Conservation (phyloP, 1,284 basidiomycete genomes). For the Pseudozyma pruni region DNA sequence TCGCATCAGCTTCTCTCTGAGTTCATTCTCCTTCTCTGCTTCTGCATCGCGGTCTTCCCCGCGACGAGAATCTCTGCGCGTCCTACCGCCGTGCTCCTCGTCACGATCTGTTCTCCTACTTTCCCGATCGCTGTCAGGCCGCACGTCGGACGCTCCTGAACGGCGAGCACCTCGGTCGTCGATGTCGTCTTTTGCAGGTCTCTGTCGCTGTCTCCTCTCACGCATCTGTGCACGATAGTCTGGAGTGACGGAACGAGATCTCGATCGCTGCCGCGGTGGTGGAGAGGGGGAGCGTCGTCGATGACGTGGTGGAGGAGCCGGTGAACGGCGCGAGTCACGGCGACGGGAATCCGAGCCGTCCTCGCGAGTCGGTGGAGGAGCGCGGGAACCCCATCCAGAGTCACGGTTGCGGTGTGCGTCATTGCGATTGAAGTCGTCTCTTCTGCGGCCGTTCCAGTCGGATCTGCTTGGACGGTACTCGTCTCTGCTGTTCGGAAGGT, state of each 20-base stretch:
- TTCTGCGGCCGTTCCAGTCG: conserved; percentile 4
- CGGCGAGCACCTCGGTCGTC: background rate
- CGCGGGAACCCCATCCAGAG: conserved; percentile 45
- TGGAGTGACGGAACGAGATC: conserved; percentile 33
- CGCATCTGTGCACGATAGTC: conserved; percentile 34
- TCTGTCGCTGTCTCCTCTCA: conserved; percentile 1
- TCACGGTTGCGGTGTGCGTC: conserved; percentile 70
- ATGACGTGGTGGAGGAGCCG: conserved; percentile 6
- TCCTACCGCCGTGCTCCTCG: background rate
- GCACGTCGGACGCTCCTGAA: background rate
- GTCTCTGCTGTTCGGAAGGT: background rate
- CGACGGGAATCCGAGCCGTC: background rate
- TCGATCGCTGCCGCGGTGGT: conserved; percentile 4
- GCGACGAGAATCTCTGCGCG: background rate
- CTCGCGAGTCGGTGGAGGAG: background rate
- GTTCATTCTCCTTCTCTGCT: conserved; percentile 15
- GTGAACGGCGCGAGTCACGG: conserved; percentile 14
- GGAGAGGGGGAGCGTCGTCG: conserved; percentile 8
- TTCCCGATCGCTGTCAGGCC: too few relatives aligned
- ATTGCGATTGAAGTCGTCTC: conserved; percentile 66
- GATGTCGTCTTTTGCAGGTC: background rate
- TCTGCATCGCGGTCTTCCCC: background rate
- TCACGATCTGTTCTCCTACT: too few relatives aligned
- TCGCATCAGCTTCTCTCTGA: conserved; percentile 26
- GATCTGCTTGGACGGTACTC: conserved; percentile 7